phyloP scores from a whole-genome alignment of 495 filamentous ascomycete species.

The Peziza echinospora region DNA sequence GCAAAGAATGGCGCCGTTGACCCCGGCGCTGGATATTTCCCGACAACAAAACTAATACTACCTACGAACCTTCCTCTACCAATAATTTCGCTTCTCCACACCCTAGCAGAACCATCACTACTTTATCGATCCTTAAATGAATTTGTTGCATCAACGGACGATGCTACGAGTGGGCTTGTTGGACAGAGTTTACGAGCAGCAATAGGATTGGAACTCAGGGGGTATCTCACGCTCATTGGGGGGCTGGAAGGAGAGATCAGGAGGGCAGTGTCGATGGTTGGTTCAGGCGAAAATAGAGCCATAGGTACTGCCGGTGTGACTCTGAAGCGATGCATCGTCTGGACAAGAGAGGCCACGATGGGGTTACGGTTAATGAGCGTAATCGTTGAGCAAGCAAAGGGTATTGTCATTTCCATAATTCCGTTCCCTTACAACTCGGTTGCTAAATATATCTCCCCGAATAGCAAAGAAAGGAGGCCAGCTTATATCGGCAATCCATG shows the following conservation, averaged over 20 bases:
- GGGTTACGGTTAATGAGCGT: slow-evolving; percentile 81
- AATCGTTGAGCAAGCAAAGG: slow-evolving; percentile 75
- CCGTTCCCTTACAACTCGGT: background rate
- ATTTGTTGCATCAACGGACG: slow-evolving; percentile 55
- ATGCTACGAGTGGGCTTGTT: slow-evolving; percentile 42
- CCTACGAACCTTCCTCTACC: slow-evolving; percentile 62
- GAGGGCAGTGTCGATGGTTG: slow-evolving; percentile 38
- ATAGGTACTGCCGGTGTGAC: slow-evolving; percentile 83
- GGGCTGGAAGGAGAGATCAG: slow-evolving; percentile 88
- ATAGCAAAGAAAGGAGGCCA: slow-evolving; percentile 69
- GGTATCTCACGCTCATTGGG: slow-evolving; percentile 81
- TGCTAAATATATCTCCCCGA: slow-evolving; percentile 12
- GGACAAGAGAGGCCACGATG: slow-evolving; percentile 95
- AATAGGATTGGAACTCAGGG: slow-evolving; percentile 60
- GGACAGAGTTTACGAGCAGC: slow-evolving; percentile 85
- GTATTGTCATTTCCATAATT: slow-evolving; percentile 24
- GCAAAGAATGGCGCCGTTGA: slow-evolving; percentile 5
- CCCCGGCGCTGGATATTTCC: slow-evolving; percentile 7
- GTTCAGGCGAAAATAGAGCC: slow-evolving; percentile 41
- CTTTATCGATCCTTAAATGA: slow-evolving; percentile 57
- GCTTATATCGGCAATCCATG: slow-evolving; percentile 81
- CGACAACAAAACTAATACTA: slow-evolving; percentile 21
- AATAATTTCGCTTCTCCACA: slow-evolving; percentile 68
- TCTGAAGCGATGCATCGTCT: slow-evolving; percentile 84
- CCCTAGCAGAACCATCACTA: slow-evolving; percentile 77